Percentiles rank a stretch among this genome's conserved stretches.
phyloP scores from a whole-genome alignment of 495 filamentous ascomycete species.

The Penicillium dipodomyicola region DNA sequence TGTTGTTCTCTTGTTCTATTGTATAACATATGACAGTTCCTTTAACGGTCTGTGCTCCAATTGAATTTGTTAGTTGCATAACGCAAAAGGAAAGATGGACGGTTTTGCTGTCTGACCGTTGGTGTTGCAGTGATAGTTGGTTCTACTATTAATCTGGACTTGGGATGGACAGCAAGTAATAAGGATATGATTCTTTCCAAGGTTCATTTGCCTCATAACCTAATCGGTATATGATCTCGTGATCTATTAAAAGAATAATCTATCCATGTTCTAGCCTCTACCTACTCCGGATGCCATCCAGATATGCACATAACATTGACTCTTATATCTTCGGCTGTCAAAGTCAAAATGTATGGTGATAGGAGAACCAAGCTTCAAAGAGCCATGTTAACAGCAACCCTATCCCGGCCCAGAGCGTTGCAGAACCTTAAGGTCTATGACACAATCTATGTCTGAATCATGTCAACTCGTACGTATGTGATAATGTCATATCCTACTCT shows the following conservation, averaged over 20 bases:
- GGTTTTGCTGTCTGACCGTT: background rate
- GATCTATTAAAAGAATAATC: too few species aligned
- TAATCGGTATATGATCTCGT: too few species aligned
- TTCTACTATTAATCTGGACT: background rate
- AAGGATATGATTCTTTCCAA: too few species aligned
- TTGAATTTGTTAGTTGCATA: background rate
- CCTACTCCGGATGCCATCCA: too few species aligned
- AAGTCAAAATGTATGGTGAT: background rate
- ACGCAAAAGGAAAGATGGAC: background rate
- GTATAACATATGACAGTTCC: background rate
- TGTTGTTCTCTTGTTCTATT: background rate
- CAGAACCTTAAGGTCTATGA: too few species aligned
- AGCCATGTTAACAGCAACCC: slow-evolving; percentile 5
- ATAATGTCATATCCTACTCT: too few species aligned
- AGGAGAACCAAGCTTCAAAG: slow-evolving; percentile 6
- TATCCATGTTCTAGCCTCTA: too few species aligned
- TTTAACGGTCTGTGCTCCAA: background rate
- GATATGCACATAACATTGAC: too few species aligned
- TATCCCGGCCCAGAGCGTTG: background rate
- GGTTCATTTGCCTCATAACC: too few species aligned
- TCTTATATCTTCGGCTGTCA: too few species aligned
- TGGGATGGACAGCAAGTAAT: background rate
- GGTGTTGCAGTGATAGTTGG: background rate
- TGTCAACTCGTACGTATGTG: too few species aligned
- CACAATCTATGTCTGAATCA: too few species aligned